Evolutionary conservation across 192 early-diverging fungal species (phyloP), one percentile per base, ranked within the genome.

Genomic region (Rhizophagus sp.): DNA sequence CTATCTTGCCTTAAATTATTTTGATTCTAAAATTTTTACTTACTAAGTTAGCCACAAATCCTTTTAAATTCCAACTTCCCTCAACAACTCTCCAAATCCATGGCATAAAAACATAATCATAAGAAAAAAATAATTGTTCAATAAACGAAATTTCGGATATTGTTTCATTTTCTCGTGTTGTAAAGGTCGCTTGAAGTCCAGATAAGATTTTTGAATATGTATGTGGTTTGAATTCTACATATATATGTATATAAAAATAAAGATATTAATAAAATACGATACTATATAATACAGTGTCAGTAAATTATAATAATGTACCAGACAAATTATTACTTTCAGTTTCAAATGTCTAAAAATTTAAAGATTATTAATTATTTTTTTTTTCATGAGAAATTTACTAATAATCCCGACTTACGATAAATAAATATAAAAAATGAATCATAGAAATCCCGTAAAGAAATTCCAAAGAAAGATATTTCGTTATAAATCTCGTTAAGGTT

Each of bases 371-470:
- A 62, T n/a, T 52, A 19, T 24, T 36, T n/a, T 36, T 70, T 17
- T 33, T n/a, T 75, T 25, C 13, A 30, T 61, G 3, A 62, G 12
- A 25, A 27, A 65, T 50, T 65, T 47, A 30, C 19, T 17, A 62
- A 30, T 33, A 75, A 62, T 75, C 33, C 4, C 34, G 4, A 27
- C 75, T 77, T 41, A 77, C 75, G 24, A 66, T 77, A 36, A 65
- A 77, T 30, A 77, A 63, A 77, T 44, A 64, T 39, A 77, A 39
- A 63, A 76, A 76, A 76, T 76, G 75, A 64, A 77, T 77, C 62
- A 77, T 66, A 2, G 75, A 77, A 36, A 76, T 39, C 5, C 62
- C 75, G 19, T 50, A 57, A 44, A 77, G 50, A 44, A 66, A 65
- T 47, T 77, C 62, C 64, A 77, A 66, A 11, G 63, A 47, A 34